These are phyloP conservation scores for Geosmithia morbida DNA, from an alignment of 2,329 filamentous ascomycete species.

Conservation along the genomic window DNA sequence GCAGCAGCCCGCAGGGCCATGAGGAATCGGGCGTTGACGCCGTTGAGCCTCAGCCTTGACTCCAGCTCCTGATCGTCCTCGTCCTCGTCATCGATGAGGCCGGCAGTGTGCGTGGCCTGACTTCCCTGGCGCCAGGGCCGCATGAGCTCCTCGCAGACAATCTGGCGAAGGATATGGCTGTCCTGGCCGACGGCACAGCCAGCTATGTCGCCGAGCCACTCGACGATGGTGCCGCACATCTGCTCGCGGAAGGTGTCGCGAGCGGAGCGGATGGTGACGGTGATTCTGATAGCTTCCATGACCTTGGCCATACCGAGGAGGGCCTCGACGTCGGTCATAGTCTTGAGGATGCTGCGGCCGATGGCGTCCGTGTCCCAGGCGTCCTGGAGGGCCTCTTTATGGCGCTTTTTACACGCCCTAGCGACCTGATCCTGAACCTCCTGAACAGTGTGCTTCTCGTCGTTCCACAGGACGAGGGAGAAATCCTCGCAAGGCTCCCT, in stretches of 20 bases:
- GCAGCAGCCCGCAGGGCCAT: constrained; percentile 20
- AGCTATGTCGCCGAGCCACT: constrained; percentile 89
- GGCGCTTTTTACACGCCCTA: constrained; percentile 65
- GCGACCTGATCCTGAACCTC: constrained; percentile 87
- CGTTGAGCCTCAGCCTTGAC: constrained; percentile 13
- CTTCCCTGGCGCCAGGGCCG: constrained; percentile 81
- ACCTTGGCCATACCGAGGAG: constrained; percentile 69
- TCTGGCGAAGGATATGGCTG: constrained; percentile 60
- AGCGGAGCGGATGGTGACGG: constrained; percentile 84
- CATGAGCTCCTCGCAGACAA: constrained; percentile 84
- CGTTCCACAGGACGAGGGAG: constrained; percentile 86
- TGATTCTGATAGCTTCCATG: constrained; percentile 91
- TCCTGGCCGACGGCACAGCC: constrained; percentile 77
- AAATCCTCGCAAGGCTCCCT: constrained; percentile 43
- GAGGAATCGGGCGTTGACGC: constrained; percentile 20
- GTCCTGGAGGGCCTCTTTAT: constrained; percentile 53
- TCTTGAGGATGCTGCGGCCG: constrained; percentile 73
- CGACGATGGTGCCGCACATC: constrained; percentile 96
- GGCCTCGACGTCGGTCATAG: constrained; percentile 54
- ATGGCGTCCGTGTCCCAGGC: constrained; percentile 83
- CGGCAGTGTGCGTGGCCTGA: constrained; percentile 54
- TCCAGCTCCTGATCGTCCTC: constrained; percentile 33
- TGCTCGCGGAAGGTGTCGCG: constrained; percentile 94
- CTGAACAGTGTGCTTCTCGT: constrained; percentile 91
- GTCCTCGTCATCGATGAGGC: constrained; percentile 26